A percentile compares a stretch with the other conserved stretches of the same genome.
Conservation (phyloP, 495 filamentous ascomycete genomes). For the Daldinia decipiens region DNA sequence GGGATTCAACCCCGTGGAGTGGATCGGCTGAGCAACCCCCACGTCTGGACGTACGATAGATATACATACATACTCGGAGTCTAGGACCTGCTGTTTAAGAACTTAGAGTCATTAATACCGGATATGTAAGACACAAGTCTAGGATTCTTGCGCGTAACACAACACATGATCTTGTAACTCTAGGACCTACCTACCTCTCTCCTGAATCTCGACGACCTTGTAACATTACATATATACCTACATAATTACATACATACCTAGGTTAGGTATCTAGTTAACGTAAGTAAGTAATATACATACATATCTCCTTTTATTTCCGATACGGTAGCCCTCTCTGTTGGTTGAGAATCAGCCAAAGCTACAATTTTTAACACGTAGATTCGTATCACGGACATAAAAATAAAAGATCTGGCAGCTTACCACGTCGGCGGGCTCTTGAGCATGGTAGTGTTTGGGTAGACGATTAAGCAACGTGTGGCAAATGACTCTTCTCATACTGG, state of each 20-base stretch:
- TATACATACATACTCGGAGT: slow-evolving; percentile 13
- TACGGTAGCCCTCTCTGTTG: background rate
- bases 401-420: slow-evolving; percentile 27
- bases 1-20: slow-evolving; percentile 45
- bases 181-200: background rate
- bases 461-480: slow-evolving; percentile 39
- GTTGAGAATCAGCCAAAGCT: slow-evolving; percentile 14
- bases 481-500: slow-evolving; percentile 29
- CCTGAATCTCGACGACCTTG: background rate
- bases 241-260: background rate
- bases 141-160: slow-evolving; percentile 34
- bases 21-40: slow-evolving; percentile 34
- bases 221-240: background rate
- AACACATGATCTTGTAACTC: slow-evolving; percentile 26
- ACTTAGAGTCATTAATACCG: slow-evolving; percentile 34
- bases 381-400: slow-evolving; percentile 9
- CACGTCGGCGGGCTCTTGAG: slow-evolving; percentile 25
- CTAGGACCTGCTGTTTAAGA: slow-evolving; percentile 31
- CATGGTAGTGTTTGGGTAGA: slow-evolving; percentile 14
- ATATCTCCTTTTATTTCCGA: slow-evolving; percentile 43
- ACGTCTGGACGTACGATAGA: slow-evolving; percentile 12
- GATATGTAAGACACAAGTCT: slow-evolving; percentile 36
- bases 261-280: background rate
- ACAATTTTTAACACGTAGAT: background rate
- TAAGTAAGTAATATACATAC: background rate